phyloP scores from a whole-genome alignment of 2,329 filamentous ascomycete species.

The Calonectria honghensis region DNA sequence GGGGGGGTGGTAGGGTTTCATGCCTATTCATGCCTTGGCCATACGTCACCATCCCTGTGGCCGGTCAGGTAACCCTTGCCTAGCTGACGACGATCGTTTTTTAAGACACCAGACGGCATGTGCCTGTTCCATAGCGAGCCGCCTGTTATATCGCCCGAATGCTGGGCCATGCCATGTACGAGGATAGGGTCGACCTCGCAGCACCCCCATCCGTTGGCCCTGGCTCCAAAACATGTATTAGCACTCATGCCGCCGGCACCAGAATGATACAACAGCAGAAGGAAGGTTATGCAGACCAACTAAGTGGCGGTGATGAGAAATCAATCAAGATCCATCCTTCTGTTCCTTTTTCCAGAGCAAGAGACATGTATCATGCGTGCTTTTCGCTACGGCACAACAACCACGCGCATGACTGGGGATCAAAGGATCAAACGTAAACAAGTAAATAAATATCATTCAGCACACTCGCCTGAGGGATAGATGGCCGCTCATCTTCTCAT shows the following conservation, averaged over 20 bases:
- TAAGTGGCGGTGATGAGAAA: neutral
- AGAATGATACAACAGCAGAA: neutral
- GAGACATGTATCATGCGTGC: neutral
- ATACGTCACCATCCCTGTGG: slow-evolving; percentile 20
- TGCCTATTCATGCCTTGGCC: slow-evolving; percentile 5
- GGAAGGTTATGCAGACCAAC: neutral
- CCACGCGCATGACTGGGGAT: too few species aligned
- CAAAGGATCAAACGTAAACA: neutral
- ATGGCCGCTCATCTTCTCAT: neutral
- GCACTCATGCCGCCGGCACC: slow-evolving; percentile 13
- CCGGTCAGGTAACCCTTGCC: slow-evolving; percentile 1
- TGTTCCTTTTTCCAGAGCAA: neutral
- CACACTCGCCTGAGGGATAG: slow-evolving; percentile 18
- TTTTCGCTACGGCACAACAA: neutral
- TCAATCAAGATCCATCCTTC: neutral
- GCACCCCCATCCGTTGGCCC: neutral
- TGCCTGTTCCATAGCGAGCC: neutral
- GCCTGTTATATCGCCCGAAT: neutral
- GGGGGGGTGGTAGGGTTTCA: neutral
- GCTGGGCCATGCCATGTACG: slow-evolving; percentile 19
- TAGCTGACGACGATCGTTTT: slow-evolving; percentile 20
- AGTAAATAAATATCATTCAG: slow-evolving; percentile 15
- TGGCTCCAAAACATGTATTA: slow-evolving; percentile 8
- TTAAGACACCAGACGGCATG: neutral
- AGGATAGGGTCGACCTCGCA: neutral